phyloP scores from a whole-genome alignment of 345 rosid species.

The Heritiera fomes region DNA sequence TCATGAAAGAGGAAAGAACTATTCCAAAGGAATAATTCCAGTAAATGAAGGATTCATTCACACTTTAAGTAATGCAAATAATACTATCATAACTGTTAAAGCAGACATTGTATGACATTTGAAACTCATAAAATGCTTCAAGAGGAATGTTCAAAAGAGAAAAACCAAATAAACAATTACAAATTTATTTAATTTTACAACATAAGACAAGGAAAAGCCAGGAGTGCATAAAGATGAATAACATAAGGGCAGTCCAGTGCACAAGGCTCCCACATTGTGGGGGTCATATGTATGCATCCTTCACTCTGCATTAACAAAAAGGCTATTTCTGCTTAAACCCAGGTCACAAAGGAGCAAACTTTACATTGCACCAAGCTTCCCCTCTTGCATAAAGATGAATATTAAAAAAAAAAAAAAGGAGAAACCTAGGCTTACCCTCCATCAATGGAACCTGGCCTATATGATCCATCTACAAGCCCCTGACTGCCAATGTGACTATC shows the following conservation, averaged over 20 bases:
- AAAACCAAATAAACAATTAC: not conserved
- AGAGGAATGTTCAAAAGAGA: not conserved
- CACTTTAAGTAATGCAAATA: not conserved
- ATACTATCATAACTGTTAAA: not conserved
- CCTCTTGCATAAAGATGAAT: too few relatives aligned
- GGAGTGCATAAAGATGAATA: not conserved
- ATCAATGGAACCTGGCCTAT: conserved; percentile 62
- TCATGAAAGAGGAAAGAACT: not conserved
- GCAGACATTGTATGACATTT: not conserved
- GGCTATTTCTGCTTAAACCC: too few relatives aligned
- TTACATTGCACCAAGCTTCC: too few relatives aligned
- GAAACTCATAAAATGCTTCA: conserved; percentile 14
- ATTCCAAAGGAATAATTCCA: not conserved
- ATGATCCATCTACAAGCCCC: conserved; percentile 70
- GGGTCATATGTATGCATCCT: too few relatives aligned
- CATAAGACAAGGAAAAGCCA: conserved; percentile 1
- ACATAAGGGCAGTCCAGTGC: not conserved
- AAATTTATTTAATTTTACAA: conserved; percentile 1
- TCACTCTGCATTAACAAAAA: too few relatives aligned
- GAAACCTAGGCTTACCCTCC: conserved; percentile 55
- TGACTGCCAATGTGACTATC: conserved; percentile 63
- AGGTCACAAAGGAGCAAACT: too few relatives aligned
- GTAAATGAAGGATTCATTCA: not conserved
- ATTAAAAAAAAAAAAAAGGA: too few relatives aligned
- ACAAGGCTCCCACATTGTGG: too few relatives aligned